phyloP scores from a whole-genome alignment of 2,329 filamentous ascomycete genomes.

The Trichoderma harzianum region DNA sequence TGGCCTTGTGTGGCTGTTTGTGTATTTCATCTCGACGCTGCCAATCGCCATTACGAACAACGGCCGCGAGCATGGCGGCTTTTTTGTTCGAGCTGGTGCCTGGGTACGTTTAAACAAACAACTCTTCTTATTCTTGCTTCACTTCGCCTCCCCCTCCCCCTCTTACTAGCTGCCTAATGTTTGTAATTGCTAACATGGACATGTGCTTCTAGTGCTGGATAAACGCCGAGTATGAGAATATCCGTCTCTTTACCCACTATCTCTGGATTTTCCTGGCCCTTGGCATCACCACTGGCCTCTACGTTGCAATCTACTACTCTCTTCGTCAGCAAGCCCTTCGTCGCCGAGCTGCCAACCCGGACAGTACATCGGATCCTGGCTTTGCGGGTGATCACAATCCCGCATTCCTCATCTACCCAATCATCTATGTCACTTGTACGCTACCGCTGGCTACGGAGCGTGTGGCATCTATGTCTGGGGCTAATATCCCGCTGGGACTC shows the following conservation, averaged over 20 bases:
- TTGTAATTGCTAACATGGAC: background rate
- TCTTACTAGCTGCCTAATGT: background rate
- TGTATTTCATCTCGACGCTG: slow-evolving; percentile 54
- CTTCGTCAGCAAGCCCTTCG: slow-evolving; percentile 30
- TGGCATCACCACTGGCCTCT: slow-evolving; percentile 37
- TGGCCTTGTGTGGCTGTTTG: slow-evolving; percentile 53
- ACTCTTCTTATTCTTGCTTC: background rate
- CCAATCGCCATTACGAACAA: slow-evolving; percentile 45
- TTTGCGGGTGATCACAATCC: slow-evolving; percentile 38
- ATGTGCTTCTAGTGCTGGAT: slow-evolving; percentile 57
- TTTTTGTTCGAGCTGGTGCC: slow-evolving; percentile 63
- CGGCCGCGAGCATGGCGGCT: slow-evolving; percentile 39
- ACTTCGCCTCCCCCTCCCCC: too few relatives aligned
- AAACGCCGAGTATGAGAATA: slow-evolving; percentile 47
- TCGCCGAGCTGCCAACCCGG: slow-evolving; percentile 12
- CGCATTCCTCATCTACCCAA: slow-evolving; percentile 63
- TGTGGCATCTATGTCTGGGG: slow-evolving; percentile 59
- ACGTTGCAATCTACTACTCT: slow-evolving; percentile 40
- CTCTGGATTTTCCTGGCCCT: slow-evolving; percentile 57
- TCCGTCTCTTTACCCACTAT: slow-evolving; percentile 61
- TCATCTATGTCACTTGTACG: slow-evolving; percentile 68
- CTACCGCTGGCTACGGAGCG: slow-evolving; percentile 62
- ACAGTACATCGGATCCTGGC: slow-evolving; percentile 19
- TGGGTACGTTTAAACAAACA: slow-evolving; percentile 46
- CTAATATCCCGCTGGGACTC: slow-evolving; percentile 48